Evolutionary conservation across 352 stramenopile genomes (phyloP).

Genomic region (Elongisporangium anandrum): DNA sequence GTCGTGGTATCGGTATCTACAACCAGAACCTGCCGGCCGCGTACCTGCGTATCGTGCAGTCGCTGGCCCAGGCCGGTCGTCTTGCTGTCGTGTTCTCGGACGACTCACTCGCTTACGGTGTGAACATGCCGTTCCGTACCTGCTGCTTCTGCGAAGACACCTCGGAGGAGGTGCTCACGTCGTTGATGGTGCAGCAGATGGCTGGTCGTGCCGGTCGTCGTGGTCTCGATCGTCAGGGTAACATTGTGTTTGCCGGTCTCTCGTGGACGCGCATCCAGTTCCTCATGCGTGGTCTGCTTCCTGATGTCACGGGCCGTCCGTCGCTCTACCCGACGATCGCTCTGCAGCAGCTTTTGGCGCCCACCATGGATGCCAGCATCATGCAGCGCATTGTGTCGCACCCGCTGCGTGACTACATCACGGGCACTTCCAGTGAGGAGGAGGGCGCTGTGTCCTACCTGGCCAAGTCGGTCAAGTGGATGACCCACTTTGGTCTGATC

Average conservation of each 20-base stretch:
- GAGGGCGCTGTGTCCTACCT: conserved; percentile 62
- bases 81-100: conserved; percentile 98
- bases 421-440: conserved; percentile 9
- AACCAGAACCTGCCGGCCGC: conserved; percentile 96
- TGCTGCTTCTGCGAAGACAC: conserved; percentile 98
- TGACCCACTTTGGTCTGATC: conserved; percentile 84
- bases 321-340: conserved; percentile 92
- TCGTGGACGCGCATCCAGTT: conserved; percentile 95
- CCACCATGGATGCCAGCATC: conserved; percentile 88
- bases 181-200: conserved; percentile 99
- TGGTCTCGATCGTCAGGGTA: conserved; percentile 97
- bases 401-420: conserved; percentile 81
- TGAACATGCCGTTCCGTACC: conserved; percentile 99
- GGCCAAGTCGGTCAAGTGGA: conserved; percentile 88
- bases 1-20: conserved; percentile 98
- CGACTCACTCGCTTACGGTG: conserved; percentile 96
- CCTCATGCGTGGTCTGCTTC: conserved; percentile 95
- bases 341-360: conserved; percentile 89
- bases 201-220: conserved; percentile 95
- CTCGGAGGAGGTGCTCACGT: conserved; percentile 89
- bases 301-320: conserved; percentile 91
- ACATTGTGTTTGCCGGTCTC: conserved; percentile 95
- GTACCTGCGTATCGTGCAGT: conserved; percentile 96
- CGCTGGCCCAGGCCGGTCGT: conserved; percentile 95
- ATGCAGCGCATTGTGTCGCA: conserved; percentile 86